Evolutionary conservation across 345 rosid genomes (phyloP), one percentile per base, ranked within the genome.

Genomic region (Linum lewisii): DNA sequence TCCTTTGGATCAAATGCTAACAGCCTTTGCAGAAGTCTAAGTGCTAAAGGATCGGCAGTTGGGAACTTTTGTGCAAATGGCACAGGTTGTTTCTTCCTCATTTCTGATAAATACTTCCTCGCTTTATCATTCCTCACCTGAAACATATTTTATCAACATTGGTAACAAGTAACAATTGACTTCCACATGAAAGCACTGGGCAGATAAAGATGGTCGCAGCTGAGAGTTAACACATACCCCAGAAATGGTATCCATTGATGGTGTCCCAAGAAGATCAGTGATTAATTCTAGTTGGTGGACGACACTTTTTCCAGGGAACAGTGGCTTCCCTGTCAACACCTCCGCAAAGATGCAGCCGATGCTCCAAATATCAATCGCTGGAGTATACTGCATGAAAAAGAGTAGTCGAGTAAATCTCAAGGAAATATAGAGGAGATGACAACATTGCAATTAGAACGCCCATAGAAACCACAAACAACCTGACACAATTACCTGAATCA

Each of bases 361-460:
- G 69, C 99, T 82, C 97, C 99, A 94, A 64, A 85, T 72, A 75
- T 94, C 99, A 65, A 93, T 93, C n/a, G 99, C 99, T n/a, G 96
- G 97, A 8, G 99, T 93, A 74, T 93, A 93, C 99, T 93, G 91
- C 83, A 75, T 69, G 63, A 1, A 58, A 51, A 50, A 49, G 5
- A 25, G 29, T 50, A 67, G 60, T 22, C 58, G 22, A 79, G 80
- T 56, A 32, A 29, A 60, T 51, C 14, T 63, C 36, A 44, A 62
- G n/a, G n/a, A 57, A 21, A 29, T 0, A 3, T n/a, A 59, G 21
- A 24, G 24, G n/a, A 61, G 66, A 45, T 21, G 59, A 57, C 59
- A 42, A 42, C 8, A 47, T 21, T 37, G 68, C 60, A 69, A 64
- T 51, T 44, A 62, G 75, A 69, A 38, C 61, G 63, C 59, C 67